Percentiles rank a stretch among this genome's conserved stretches.
phyloP scores from a whole-genome alignment of 1,284 basidiomycete genomes.

The Papiliotrema laurentii region DNA sequence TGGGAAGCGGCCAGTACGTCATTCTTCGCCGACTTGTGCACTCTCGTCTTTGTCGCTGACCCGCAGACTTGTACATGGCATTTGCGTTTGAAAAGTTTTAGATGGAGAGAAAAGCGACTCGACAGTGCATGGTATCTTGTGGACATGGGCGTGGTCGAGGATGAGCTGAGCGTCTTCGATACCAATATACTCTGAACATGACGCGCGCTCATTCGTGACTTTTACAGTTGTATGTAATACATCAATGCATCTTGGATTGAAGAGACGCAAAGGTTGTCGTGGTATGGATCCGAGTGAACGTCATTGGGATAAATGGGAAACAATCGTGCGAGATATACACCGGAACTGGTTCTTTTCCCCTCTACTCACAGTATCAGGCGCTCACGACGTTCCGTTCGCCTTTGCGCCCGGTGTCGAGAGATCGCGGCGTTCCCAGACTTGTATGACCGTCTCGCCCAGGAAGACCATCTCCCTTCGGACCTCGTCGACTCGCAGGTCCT shows the following conservation, averaged over 20 bases:
- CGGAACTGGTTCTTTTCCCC: too few relatives aligned
- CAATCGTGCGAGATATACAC: neutral
- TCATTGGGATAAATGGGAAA: too few relatives aligned
- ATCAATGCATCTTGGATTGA: neutral
- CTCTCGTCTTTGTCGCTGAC: neutral
- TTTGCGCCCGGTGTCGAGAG: slow-evolving; percentile 19
- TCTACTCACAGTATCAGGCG: too few relatives aligned
- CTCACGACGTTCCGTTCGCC: neutral
- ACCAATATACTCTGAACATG: neutral
- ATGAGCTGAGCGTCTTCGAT: neutral
- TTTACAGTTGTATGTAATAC: neutral
- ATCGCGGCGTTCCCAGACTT: slow-evolving; percentile 56
- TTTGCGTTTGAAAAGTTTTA: slow-evolving; percentile 72
- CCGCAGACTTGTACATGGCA: slow-evolving; percentile 71
- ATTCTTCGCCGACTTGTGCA: neutral
- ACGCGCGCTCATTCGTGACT: neutral
- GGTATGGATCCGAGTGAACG: neutral
- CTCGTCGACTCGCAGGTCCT: slow-evolving; percentile 94
- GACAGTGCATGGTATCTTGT: too few relatives aligned
- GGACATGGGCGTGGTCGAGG: neutral
- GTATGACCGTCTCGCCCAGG: slow-evolving; percentile 89
- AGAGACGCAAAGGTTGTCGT: neutral
- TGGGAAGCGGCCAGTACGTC: slow-evolving; percentile 95
- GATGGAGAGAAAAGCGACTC: too few relatives aligned
- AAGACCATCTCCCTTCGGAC: slow-evolving; percentile 97